Evolutionary conservation across 106 monocot species (phyloP).

Genomic region (Dendrobium nobile): DNA sequence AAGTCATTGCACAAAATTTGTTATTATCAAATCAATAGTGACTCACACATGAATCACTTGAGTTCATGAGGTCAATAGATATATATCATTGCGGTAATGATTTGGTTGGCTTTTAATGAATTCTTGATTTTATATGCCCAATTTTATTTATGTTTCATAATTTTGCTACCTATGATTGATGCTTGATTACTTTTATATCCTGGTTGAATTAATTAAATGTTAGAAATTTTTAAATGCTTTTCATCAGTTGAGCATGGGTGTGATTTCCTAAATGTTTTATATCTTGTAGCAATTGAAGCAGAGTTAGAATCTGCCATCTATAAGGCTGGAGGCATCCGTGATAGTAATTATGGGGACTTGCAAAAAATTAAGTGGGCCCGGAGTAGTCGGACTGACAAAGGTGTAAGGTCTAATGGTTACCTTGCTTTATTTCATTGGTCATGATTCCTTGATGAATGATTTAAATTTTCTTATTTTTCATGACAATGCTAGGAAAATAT

Average conservation of each 20-base stretch:
- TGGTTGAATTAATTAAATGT: background rate
- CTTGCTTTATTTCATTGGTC: background rate
- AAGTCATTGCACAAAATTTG: too few species aligned
- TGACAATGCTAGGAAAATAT: too few species aligned
- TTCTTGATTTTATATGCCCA: too few species aligned
- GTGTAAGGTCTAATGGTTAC: conserved; percentile 34
- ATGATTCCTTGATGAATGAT: background rate
- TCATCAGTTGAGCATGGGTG: conserved; percentile 26
- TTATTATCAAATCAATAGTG: too few species aligned
- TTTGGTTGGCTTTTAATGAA: too few species aligned
- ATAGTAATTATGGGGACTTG: conserved; percentile 76
- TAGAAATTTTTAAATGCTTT: background rate
- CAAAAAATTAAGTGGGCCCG: conserved; percentile 90
- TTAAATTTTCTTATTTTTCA: background rate
- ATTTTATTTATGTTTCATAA: background rate
- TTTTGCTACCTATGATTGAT: background rate
- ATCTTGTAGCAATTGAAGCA: conserved; percentile 85
- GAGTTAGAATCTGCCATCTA: conserved; percentile 81
- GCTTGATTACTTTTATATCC: background rate
- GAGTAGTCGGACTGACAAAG: conserved; percentile 96
- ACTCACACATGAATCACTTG: too few species aligned
- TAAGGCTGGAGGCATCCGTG: conserved; percentile 84
- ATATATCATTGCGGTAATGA: too few species aligned
- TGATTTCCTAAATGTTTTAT: conserved; percentile 46
- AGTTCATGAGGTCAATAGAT: too few species aligned